Conservation (phyloP, 495 filamentous ascomycete species). For the Terfezia claveryi region DNA sequence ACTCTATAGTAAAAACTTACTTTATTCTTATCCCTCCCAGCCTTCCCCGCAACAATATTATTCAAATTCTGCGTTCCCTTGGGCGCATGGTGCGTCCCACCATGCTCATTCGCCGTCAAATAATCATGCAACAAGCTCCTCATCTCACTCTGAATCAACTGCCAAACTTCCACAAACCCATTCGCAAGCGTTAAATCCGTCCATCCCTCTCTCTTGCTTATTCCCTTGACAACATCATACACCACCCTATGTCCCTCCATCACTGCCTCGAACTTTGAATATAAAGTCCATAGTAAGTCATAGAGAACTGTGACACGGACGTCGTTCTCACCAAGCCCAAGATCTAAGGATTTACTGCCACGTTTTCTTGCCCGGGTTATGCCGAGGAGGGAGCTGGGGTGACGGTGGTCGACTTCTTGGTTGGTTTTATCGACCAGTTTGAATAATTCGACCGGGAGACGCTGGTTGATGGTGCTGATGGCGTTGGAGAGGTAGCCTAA, state of each 20-base stretch:
- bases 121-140: constrained; percentile 89
- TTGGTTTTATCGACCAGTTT: constrained; percentile 86
- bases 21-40: constrained; percentile 46
- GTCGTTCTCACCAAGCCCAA: constrained; percentile 43
- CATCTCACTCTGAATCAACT: constrained; percentile 72
- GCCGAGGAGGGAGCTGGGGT: constrained; percentile 43
- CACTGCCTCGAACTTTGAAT: constrained; percentile 91
- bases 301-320: constrained; percentile 61
- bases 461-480: constrained; percentile 73
- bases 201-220: constrained; percentile 53
- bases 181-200: constrained; percentile 7
- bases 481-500: constrained; percentile 67
- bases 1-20: constrained; percentile 12
- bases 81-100: constrained; percentile 24
- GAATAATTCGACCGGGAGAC: constrained; percentile 85
- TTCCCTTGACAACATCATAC: constrained; percentile 67
- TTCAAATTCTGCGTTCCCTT: constrained; percentile 26
- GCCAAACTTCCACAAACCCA: constrained; percentile 38
- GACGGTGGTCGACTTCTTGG: constrained; percentile 72
- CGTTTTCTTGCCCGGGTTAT: constrained; percentile 3
- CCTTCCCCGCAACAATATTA: constrained; percentile 34
- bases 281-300: constrained; percentile 77
- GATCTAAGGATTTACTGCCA: constrained; percentile 36
- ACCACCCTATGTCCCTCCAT: constrained; percentile 86
- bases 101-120: constrained; percentile 74